Base-by-base conservation (phyloP, 1,284 basidiomycete genomes). In the Amylostereum chailletii region DNA sequence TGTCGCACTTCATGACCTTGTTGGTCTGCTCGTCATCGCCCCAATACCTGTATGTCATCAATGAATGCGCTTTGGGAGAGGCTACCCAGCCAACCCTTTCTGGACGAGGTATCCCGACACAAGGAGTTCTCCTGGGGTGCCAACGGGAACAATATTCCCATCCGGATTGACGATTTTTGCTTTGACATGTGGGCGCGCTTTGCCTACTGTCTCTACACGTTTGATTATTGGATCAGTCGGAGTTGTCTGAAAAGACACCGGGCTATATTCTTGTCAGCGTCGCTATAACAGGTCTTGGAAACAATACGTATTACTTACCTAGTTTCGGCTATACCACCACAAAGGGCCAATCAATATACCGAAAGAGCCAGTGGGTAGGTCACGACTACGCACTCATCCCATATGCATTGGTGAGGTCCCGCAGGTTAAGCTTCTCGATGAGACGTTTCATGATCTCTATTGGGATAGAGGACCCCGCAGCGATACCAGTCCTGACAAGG, bases 201-300 rank as follows among this genome's bases (percentile, higher is more conserved):
- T 78, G 3, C 90, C 89, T 2, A 90, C 89, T 0, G 88, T 92
- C 61, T 91, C 86, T 9, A 87, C 81, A 2, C 88, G 81, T 60
- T 84, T 86, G 46, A 75, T 66, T 27, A 92, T 63, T 0, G 84
- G 75, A 58, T 90, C 90, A 6, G 67, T 69, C 0, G 79, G 72
- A 1, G 74, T 79, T 0, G 84, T 82, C 63, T 91, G 88, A 65
- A 91, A 92, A 0, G 87, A 83, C 1, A 91, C 88, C 0, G 89
- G 89, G 53, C 86, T 88, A 42, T 8, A 26, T 19, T 19, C 19
- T 19, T 19, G 19, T 19, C 4, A 32, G 42, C 42, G 42, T 43
- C 29, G 34, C 19, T 34, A 43, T 32, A 32, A 40, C 5, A 45
- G 19, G 19, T 19, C 19, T 19, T 19, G 19, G 19, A 19, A 19